phyloP scores from a whole-genome alignment of 1,284 basidiomycete species.

The Cystobasidium sp. region DNA sequence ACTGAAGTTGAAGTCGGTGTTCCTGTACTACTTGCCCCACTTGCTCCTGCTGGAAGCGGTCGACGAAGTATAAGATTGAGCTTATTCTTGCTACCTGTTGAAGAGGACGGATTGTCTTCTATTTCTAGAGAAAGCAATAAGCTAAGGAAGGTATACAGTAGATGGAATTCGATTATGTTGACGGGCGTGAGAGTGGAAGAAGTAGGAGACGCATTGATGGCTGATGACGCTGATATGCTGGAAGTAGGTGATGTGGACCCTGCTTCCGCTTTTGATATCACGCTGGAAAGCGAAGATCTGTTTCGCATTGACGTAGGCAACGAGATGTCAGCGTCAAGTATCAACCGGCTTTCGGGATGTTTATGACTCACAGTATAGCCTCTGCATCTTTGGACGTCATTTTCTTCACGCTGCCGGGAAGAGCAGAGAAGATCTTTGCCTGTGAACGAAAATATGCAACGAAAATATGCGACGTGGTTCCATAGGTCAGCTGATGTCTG shows the following conservation, averaged over 20 bases:
- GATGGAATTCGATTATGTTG: constrained; percentile 22
- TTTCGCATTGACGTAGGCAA: not conserved
- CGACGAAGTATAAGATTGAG: constrained; percentile 8
- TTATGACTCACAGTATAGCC: constrained; percentile 4
- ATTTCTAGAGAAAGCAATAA: constrained; percentile 15
- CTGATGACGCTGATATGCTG: not conserved
- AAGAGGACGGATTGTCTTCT: not conserved
- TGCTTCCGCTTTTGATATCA: constrained; percentile 9
- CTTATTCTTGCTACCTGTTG: constrained; percentile 5
- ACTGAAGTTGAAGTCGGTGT: not conserved
- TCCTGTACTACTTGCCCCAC: not conserved
- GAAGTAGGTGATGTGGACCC: not conserved
- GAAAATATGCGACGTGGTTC: not conserved
- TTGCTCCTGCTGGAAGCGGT: not conserved
- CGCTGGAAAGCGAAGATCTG: not conserved
- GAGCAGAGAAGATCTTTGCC: constrained; percentile 13
- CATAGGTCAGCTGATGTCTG: not conserved
- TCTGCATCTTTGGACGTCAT: not conserved
- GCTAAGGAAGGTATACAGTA: constrained; percentile 24
- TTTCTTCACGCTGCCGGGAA: constrained; percentile 2
- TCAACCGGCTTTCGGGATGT: not conserved
- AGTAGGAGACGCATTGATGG: not conserved
- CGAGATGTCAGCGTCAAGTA: not conserved
- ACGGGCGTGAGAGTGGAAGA: constrained; percentile 24
- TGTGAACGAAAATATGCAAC: not conserved